Conservation (phyloP, 768 basidiomycete genomes). For the Boletus subparvulus region DNA sequence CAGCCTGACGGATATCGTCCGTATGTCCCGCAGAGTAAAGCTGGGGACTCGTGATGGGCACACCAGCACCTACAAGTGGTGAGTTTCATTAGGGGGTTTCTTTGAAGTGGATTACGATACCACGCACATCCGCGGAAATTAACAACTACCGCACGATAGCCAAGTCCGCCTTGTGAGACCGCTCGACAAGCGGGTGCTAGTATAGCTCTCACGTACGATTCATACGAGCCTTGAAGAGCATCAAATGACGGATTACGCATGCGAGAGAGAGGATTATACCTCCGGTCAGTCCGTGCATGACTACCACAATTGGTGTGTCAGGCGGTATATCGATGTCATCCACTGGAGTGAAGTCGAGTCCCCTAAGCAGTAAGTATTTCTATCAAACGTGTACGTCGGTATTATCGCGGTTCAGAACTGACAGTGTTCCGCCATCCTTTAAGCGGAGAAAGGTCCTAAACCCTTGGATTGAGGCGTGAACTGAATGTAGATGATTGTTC, state of each 20-base stretch:
- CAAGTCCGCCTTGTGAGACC: slow-evolving; percentile 77
- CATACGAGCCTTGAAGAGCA: slow-evolving; percentile 67
- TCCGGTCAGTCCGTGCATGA: slow-evolving; percentile 34
- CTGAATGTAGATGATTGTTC: not conserved
- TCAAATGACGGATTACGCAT: slow-evolving; percentile 1
- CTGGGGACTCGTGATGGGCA: slow-evolving; percentile 77
- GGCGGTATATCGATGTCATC: slow-evolving; percentile 21
- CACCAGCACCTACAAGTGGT: slow-evolving; percentile 65
- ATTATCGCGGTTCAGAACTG: slow-evolving; percentile 11
- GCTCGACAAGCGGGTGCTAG: slow-evolving; percentile 71
- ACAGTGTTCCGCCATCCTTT: slow-evolving; percentile 35
- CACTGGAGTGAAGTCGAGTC: slow-evolving; percentile 34
- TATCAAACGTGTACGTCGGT: not conserved
- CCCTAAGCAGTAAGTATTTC: slow-evolving; percentile 14
- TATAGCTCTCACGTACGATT: slow-evolving; percentile 84
- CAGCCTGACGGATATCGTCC: slow-evolving; percentile 80
- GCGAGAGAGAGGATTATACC: slow-evolving; percentile 18
- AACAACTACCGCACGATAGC: slow-evolving; percentile 86
- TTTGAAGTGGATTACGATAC: slow-evolving; percentile 1
- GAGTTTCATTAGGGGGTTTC: slow-evolving; percentile 15
- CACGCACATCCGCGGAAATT: slow-evolving; percentile 90
- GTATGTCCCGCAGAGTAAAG: slow-evolving; percentile 89
- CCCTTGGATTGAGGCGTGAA: slow-evolving; percentile 5
- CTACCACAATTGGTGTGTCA: slow-evolving; percentile 33
- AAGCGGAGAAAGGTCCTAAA: slow-evolving; percentile 29